A percentile compares a stretch with the other conserved stretches of the same genome.
These are phyloP conservation scores for Solanum neorickii DNA, from an alignment of 257 asterid species.

Conservation along the genomic window DNA sequence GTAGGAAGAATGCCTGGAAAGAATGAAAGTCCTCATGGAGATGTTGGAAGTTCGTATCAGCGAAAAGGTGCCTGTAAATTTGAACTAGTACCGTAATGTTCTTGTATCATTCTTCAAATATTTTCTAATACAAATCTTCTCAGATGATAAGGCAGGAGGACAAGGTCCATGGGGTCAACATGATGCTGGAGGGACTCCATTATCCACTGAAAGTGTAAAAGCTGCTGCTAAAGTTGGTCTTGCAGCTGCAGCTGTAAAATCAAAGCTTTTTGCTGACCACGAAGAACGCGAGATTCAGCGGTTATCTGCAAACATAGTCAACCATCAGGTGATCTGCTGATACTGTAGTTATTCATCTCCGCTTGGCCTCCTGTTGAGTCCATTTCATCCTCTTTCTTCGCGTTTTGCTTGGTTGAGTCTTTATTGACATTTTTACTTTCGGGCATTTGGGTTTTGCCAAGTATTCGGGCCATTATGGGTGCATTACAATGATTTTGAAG, in stretches of 20 bases:
- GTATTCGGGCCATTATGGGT: neutral
- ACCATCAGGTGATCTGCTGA: constrained; percentile 60
- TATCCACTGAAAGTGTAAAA: constrained; percentile 55
- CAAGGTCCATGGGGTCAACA: constrained; percentile 41
- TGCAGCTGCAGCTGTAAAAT: constrained; percentile 84
- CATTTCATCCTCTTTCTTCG: neutral
- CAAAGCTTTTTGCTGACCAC: constrained; percentile 96
- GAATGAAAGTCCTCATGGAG: constrained; percentile 43
- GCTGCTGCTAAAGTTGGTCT: constrained; percentile 93
- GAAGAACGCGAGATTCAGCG: constrained; percentile 99
- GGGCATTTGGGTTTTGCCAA: neutral
- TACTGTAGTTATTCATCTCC: neutral
- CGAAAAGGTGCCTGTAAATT: constrained; percentile 26
- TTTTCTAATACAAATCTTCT: constrained; percentile 5
- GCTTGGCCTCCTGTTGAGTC: neutral
- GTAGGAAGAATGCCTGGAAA: constrained; percentile 13
- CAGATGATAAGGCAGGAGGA: constrained; percentile 15
- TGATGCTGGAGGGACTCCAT: constrained; percentile 38
- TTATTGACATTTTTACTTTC: neutral
- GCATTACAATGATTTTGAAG: neutral
- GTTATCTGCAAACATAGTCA: constrained; percentile 84
- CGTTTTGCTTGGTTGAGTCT: neutral
- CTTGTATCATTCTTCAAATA: neutral
- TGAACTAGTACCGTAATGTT: neutral
- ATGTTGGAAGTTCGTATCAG: constrained; percentile 17